Evolutionary conservation across 2,329 filamentous ascomycete species (phyloP).

Genomic region (Aureobasidium leucospermi): DNA sequence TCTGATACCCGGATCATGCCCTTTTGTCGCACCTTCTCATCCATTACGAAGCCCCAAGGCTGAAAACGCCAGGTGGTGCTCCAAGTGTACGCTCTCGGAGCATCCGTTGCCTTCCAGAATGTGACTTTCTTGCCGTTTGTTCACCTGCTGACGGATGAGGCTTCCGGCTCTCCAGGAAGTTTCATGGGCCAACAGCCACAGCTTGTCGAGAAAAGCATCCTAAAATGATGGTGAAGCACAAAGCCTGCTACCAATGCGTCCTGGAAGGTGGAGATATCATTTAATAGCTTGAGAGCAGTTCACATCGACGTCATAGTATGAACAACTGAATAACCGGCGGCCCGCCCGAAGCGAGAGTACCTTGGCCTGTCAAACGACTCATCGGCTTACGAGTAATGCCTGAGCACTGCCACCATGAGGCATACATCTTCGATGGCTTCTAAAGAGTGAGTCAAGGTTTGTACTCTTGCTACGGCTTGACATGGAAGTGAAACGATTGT

Average conservation of each 20-base stretch:
- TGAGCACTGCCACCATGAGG: neutral
- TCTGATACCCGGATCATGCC: neutral
- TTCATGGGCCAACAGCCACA: neutral
- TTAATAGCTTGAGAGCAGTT: neutral
- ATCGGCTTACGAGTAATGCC: neutral
- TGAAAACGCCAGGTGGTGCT: neutral
- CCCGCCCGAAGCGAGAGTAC: neutral
- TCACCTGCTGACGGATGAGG: neutral
- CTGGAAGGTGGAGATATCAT: neutral
- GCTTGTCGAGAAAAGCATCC: neutral
- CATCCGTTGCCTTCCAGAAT: neutral
- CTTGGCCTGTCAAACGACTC: neutral
- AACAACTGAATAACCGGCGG: neutral
- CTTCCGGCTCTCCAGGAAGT: neutral
- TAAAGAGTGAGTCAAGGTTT: neutral
- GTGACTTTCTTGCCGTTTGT: neutral
- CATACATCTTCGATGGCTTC: neutral
- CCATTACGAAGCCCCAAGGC: neutral
- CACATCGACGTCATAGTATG: neutral
- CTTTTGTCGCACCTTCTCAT: neutral
- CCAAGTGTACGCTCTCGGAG: neutral
- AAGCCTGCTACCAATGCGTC: neutral
- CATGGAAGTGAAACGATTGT: neutral
- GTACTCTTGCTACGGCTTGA: neutral
- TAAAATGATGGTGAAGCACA: slow-evolving; percentile 5